phyloP scores from a whole-genome alignment of 176 grass and related monocot species.

The Guadua angustifolia region DNA sequence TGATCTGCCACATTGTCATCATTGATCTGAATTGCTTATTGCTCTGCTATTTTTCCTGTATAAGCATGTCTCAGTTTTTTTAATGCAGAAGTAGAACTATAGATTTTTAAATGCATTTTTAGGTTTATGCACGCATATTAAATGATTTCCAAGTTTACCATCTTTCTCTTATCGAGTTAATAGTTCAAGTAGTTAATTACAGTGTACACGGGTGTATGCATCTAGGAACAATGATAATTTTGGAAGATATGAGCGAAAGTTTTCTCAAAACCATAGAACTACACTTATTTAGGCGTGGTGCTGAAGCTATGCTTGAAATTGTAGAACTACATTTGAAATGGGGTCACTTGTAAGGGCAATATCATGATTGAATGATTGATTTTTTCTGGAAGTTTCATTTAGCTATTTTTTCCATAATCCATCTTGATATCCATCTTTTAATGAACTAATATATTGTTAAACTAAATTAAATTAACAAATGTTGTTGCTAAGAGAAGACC shows the following conservation, averaged over 20 bases:
- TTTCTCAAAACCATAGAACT: constrained; percentile 1
- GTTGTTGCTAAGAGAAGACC: neutral
- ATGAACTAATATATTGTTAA: neutral
- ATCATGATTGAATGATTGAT: neutral
- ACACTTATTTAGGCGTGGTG: constrained; percentile 11
- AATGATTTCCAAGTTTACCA: neutral
- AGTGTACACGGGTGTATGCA: neutral
- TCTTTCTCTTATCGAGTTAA: neutral
- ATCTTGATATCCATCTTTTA: neutral
- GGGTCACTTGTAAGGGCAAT: neutral
- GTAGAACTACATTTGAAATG: neutral
- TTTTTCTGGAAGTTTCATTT: neutral
- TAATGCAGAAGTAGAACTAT: neutral
- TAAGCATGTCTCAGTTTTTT: constrained; percentile 29
- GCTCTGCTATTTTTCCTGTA: constrained; percentile 23
- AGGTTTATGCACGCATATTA: constrained; percentile 18
- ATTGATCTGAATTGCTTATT: constrained; percentile 16
- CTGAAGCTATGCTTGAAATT: constrained; percentile 1
- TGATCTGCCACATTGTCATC: constrained; percentile 8
- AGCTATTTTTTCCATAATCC: neutral
- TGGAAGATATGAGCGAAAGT: neutral
- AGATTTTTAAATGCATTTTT: neutral
- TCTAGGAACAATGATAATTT: constrained; percentile 13
- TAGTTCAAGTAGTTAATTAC: constrained; percentile 7
- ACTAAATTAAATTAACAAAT: neutral